These are phyloP conservation scores for Mortierella sp. DNA, from an alignment of 371 early-diverging fungal genomes.

Conservation along the genomic window DNA sequence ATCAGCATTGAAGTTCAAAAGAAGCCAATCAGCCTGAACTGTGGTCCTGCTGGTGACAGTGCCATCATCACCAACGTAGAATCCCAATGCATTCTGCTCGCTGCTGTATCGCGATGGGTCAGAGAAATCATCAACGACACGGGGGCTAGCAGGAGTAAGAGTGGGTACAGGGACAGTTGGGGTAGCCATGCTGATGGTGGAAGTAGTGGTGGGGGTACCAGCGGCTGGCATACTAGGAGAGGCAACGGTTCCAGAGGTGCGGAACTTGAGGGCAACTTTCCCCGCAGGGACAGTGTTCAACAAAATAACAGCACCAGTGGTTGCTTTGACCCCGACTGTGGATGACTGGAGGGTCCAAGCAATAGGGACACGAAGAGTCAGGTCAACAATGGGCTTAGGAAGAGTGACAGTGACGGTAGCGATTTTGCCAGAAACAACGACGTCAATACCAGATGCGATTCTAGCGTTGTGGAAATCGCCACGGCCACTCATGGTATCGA, in stretches of 20 bases:
- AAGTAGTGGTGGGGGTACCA: no score
- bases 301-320: not conserved
- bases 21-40: not conserved
- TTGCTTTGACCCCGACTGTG: not conserved
- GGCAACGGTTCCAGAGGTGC: not conserved
- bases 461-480: not conserved
- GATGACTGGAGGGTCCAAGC: not conserved
- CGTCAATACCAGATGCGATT: not conserved
- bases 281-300: not conserved
- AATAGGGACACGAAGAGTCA: constrained; percentile 1
- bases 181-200: no score
- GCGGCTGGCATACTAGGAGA: no score
- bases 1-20: not conserved
- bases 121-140: no score
- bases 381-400: not conserved
- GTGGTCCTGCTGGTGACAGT: not conserved
- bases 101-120: no score
- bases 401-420: constrained; percentile 1
- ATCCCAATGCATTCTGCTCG: no score
- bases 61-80: no score
- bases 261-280: not conserved
- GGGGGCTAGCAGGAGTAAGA: no score
- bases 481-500: not conserved
- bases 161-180: no score
- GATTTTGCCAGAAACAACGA: not conserved